A percentile compares a stretch with the other conserved stretches of the same genome.
Conservation (phyloP, 2,329 filamentous ascomycete species). For the Colletotrichum sp. region DNA sequence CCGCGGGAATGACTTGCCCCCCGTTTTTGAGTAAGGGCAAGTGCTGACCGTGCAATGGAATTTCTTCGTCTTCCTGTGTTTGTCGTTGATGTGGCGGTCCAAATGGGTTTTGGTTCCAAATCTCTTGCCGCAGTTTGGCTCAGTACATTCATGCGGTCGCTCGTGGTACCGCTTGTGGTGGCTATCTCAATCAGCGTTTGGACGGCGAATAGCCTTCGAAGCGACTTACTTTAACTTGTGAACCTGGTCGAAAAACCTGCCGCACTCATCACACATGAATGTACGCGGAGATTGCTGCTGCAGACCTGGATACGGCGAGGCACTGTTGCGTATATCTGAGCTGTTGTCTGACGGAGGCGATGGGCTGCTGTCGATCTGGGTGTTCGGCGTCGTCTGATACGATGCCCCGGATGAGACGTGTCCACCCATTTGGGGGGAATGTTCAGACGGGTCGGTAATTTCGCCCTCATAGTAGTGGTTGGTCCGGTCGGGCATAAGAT, state of each 20-base stretch:
- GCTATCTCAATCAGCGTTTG: constrained; percentile 34
- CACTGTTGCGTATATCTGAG: constrained; percentile 40
- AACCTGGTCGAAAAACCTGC: constrained; percentile 57
- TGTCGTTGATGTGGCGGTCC: constrained; percentile 66
- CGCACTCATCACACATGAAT: constrained; percentile 46
- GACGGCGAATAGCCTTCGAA: not conserved
- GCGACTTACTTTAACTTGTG: constrained; percentile 61
- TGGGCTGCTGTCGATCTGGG: constrained; percentile 43
- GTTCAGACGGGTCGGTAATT: constrained; percentile 38
- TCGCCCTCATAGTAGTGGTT: constrained; percentile 20
- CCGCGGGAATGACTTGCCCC: constrained; percentile 62
- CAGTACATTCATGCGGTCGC: constrained; percentile 61
- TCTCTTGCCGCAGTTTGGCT: constrained; percentile 55
- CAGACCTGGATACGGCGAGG: constrained; percentile 31
- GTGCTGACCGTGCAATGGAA: constrained; percentile 60
- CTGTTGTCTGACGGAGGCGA: constrained; percentile 42
- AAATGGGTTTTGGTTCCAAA: constrained; percentile 68
- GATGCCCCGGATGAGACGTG: constrained; percentile 44
- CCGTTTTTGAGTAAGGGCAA: constrained; percentile 60
- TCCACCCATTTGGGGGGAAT: constrained; percentile 45
- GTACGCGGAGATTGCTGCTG: constrained; percentile 26
- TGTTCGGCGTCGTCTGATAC: constrained; percentile 50
- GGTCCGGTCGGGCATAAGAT: constrained; percentile 10
- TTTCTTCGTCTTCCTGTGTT: constrained; percentile 63
- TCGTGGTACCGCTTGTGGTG: constrained; percentile 67